Conservation (phyloP, 257 asterid genomes). For the Penstemon newberryi region DNA sequence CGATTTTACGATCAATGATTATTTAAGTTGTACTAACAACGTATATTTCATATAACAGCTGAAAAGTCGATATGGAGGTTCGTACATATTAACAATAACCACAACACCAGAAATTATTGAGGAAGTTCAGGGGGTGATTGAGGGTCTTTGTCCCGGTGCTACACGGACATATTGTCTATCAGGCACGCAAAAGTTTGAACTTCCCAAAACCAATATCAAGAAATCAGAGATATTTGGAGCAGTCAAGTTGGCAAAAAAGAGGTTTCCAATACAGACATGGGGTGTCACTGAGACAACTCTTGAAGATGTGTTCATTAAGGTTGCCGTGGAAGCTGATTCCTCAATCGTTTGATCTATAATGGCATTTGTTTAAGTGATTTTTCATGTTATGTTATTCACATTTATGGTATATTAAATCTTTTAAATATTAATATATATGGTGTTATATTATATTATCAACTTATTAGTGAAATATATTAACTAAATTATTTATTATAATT, state of each 20-base stretch:
- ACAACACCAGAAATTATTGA: constrained; percentile 30
- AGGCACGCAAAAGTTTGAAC: constrained; percentile 49
- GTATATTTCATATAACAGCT: constrained; percentile 28
- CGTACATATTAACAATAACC: constrained; percentile 40
- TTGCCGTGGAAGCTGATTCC: constrained; percentile 25
- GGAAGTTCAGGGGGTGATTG: constrained; percentile 34
- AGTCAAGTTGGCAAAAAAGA: constrained; percentile 36
- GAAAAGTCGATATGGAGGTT: constrained; percentile 46
- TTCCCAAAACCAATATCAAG: constrained; percentile 37
- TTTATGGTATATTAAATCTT: too few relatives aligned
- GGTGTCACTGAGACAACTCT: constrained; percentile 46
- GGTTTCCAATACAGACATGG: constrained; percentile 38
- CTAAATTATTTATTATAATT: too few relatives aligned
- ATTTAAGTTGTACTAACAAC: neutral
- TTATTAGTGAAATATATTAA: too few relatives aligned
- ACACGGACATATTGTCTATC: constrained; percentile 32
- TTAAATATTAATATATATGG: too few relatives aligned
- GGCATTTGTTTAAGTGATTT: too few relatives aligned
- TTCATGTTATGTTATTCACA: too few relatives aligned
- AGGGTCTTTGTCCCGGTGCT: constrained; percentile 31
- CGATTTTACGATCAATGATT: neutral
- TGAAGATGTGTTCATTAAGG: constrained; percentile 49
- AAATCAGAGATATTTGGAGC: constrained; percentile 38
- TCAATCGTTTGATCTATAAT: neutral
- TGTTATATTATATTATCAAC: too few relatives aligned